A percentile compares a stretch with the other conserved stretches of the same genome.
phyloP scores from a whole-genome alignment of 768 basidiomycete genomes.

The Rhizopogon rudus region DNA sequence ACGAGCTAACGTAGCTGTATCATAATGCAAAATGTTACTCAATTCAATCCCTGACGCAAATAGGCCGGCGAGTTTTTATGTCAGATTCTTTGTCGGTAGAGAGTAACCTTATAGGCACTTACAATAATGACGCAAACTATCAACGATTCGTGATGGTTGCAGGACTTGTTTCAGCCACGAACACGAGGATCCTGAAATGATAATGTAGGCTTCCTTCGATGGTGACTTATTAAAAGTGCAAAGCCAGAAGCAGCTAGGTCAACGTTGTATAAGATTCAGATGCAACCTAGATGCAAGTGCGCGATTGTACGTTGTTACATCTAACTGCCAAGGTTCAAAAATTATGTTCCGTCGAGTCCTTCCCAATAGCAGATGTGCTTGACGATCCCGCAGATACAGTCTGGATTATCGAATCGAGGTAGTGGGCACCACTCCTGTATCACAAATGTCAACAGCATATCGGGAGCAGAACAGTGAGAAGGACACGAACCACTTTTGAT shows the following conservation, averaged over 20 bases:
- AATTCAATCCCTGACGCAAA: no score
- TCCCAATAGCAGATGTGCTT: slow-evolving; percentile 76
- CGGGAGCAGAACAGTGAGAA: neutral
- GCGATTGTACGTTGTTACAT: neutral
- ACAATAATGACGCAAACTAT: no score
- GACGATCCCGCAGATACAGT: slow-evolving; percentile 86
- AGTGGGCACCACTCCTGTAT: slow-evolving; percentile 83
- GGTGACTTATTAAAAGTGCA: neutral
- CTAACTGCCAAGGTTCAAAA: slow-evolving; percentile 42
- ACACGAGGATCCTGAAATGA: no score
- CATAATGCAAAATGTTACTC: no score
- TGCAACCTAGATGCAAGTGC: no score
- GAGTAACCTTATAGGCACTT: no score
- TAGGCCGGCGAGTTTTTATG: no score
- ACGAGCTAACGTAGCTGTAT: no score
- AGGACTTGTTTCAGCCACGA: no score
- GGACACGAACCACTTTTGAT: slow-evolving; percentile 79
- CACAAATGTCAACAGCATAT: neutral
- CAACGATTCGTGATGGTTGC: no score
- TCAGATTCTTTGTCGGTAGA: no score
- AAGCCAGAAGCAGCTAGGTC: neutral
- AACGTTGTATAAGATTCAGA: neutral
- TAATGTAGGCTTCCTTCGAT: no score
- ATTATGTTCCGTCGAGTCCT: slow-evolving; percentile 85
- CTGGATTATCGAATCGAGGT: slow-evolving; percentile 81